These are phyloP conservation scores for Hyaloperonospora brassicae DNA, from an alignment of 352 stramenopile species.

Conservation along the genomic window DNA sequence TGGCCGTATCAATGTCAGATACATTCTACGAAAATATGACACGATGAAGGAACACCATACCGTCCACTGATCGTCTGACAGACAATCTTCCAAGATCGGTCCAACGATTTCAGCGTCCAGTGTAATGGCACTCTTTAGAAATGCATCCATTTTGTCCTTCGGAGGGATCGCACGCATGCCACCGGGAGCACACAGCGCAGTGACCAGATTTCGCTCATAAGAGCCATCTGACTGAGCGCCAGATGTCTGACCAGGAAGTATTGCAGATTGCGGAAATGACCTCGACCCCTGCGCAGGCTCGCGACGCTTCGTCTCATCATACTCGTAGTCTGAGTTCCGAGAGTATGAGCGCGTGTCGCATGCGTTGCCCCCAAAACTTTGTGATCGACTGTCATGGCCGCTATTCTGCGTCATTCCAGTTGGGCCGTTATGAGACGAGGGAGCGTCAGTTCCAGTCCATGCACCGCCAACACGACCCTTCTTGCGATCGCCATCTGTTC, in stretches of 20 bases:
- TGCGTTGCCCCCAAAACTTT: slow-evolving; percentile 36
- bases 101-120: slow-evolving; percentile 91
- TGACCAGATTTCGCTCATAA: slow-evolving; percentile 91
- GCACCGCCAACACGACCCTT: slow-evolving; percentile 76
- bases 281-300: slow-evolving; percentile 22
- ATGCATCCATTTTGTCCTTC: slow-evolving; percentile 90
- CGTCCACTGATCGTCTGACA: slow-evolving; percentile 86
- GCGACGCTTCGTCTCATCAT: slow-evolving; percentile 34
- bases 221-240: slow-evolving; percentile 78
- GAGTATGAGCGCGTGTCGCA: slow-evolving; percentile 34
- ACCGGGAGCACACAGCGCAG: slow-evolving; percentile 87
- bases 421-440: slow-evolving; percentile 13
- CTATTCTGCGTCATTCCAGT: slow-evolving; percentile 26
- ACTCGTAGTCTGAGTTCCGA: slow-evolving; percentile 51
- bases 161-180: slow-evolving; percentile 92
- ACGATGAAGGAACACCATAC: slow-evolving; percentile 15
- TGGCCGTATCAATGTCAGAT: slow-evolving; percentile 6
- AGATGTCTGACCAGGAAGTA: slow-evolving; percentile 49
- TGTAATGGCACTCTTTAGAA: slow-evolving; percentile 84
- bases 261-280: slow-evolving; percentile 23
- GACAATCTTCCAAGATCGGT: slow-evolving; percentile 89
- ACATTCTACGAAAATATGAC: not conserved
- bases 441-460: slow-evolving; percentile 38
- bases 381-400: slow-evolving; percentile 34
- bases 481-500: slow-evolving; percentile 68